These are phyloP conservation scores for Scutellaria minor DNA, from an alignment of 257 asterid genomes.

Conservation along the genomic window DNA sequence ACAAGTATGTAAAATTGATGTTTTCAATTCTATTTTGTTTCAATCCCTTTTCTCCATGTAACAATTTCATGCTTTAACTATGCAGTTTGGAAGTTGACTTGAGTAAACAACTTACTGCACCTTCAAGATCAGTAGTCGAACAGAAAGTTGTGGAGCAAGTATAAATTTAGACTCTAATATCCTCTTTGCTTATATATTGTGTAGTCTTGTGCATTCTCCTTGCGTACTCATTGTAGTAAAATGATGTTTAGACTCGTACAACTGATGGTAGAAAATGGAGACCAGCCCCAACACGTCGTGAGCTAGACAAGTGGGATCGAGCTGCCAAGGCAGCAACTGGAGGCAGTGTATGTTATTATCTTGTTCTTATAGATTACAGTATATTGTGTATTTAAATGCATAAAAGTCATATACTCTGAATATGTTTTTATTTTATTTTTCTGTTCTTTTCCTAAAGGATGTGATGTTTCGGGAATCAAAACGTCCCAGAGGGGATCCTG, in stretches of 20 bases:
- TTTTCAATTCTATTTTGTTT: background rate
- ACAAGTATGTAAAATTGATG: slow-evolving; percentile 52
- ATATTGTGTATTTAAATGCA: slow-evolving; percentile 10
- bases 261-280: slow-evolving; percentile 67
- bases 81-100: slow-evolving; percentile 82
- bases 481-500: slow-evolving; percentile 78
- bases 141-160: slow-evolving; percentile 59
- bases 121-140: slow-evolving; percentile 47
- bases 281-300: slow-evolving; percentile 94
- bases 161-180: slow-evolving; percentile 3
- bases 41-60: background rate
- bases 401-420: slow-evolving; percentile 1
- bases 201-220: slow-evolving; percentile 1
- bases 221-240: slow-evolving; percentile 31
- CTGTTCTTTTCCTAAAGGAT: slow-evolving; percentile 52
- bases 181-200: slow-evolving; percentile 27
- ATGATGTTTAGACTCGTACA: slow-evolving; percentile 48
- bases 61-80: slow-evolving; percentile 11
- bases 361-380: background rate
- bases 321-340: slow-evolving; percentile 92
- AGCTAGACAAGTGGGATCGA: slow-evolving; percentile 92
- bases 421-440: background rate
- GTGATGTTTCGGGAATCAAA: slow-evolving; percentile 75
- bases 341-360: slow-evolving; percentile 76
- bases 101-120: slow-evolving; percentile 58